Evolutionary conservation across 352 stramenopile genomes (phyloP).

Genomic region (Phytophthora pseudosyringae): DNA sequence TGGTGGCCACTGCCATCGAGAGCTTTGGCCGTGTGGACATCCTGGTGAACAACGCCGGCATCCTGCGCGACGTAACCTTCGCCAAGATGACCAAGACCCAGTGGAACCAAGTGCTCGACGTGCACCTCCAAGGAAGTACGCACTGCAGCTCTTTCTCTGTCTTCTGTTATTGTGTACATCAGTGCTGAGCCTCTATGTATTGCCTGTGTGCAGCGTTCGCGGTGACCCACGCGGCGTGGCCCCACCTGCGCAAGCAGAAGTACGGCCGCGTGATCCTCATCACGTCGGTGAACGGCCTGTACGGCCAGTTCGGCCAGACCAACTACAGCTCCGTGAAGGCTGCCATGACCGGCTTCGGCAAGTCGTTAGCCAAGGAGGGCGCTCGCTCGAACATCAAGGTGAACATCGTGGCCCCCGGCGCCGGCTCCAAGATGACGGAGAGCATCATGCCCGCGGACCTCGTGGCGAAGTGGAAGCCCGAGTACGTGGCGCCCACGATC

Average conservation of each 20-base stretch:
- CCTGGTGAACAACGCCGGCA: conserved; percentile 94
- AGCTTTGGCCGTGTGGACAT: conserved; percentile 83
- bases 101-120: conserved; percentile 86
- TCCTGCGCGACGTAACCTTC: conserved; percentile 92
- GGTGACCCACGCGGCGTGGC: conserved; percentile 88
- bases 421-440: conserved; percentile 89
- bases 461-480: conserved; percentile 85
- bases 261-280: conserved; percentile 91
- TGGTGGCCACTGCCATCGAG: conserved; percentile 77
- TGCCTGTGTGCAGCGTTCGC: conserved; percentile 60
- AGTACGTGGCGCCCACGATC: conserved; percentile 90
- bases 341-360: conserved; percentile 93
- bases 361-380: conserved; percentile 91
- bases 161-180: background rate
- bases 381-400: conserved; percentile 86
- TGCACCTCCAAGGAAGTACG: conserved; percentile 85
- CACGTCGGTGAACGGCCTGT: conserved; percentile 87
- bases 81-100: conserved; percentile 91
- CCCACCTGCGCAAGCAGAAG: conserved; percentile 89
- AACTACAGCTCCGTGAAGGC: conserved; percentile 93
- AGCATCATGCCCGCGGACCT: conserved; percentile 86
- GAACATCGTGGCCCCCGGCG: conserved; percentile 88
- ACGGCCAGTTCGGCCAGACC: conserved; percentile 92
- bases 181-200: background rate
- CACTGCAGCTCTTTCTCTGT: background rate